Percentiles rank a stretch among this genome's conserved stretches.
Conservation (phyloP, 2,329 filamentous ascomycete genomes). For the Neopestalotiopsis rosae region DNA sequence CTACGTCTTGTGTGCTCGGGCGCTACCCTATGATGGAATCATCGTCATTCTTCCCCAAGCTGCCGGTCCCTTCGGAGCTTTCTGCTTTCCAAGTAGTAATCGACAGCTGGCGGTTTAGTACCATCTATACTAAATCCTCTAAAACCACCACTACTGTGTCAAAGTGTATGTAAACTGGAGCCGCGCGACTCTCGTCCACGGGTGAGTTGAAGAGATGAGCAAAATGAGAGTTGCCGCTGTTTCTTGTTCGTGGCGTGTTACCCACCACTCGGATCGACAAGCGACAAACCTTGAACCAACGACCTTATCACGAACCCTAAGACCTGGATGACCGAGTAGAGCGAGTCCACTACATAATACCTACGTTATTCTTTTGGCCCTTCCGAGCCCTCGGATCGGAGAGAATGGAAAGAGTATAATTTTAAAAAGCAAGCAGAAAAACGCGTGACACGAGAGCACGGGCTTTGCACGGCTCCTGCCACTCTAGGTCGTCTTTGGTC, state of each 20-base stretch:
- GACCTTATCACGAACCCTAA: background rate
- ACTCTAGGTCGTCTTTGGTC: background rate
- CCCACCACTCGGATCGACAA: constrained; percentile 10
- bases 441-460: background rate
- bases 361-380: no score
- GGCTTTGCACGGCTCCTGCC: background rate
- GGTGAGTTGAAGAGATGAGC: background rate
- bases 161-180: background rate
- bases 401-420: background rate
- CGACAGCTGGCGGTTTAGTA: background rate
- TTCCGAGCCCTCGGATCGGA: no score
- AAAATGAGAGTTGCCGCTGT: background rate
- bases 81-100: background rate
- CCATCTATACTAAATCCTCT: background rate
- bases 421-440: background rate
- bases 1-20: background rate
- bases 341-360: background rate
- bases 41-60: background rate
- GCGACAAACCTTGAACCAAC: background rate
- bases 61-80: background rate
- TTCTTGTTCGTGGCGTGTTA: background rate
- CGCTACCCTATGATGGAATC: background rate
- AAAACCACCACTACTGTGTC: background rate
- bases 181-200: background rate
- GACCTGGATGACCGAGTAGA: background rate